phyloP scores from a whole-genome alignment of 1,284 basidiomycete species.

The Takashimella koratensis region DNA sequence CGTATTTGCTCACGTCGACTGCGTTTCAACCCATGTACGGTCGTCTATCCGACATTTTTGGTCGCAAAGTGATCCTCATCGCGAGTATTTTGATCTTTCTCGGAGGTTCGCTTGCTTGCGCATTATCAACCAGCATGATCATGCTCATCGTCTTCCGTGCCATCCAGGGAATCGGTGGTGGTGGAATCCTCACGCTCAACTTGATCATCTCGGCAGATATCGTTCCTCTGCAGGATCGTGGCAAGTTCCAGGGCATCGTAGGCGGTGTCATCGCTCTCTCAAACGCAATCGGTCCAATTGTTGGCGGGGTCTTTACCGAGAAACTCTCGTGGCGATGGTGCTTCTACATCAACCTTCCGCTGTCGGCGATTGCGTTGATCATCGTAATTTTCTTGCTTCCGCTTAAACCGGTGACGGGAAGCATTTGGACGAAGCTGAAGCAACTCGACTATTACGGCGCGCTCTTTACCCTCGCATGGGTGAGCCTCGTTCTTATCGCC shows the following conservation, averaged over 20 bases:
- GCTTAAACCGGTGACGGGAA: slow-evolving; percentile 61
- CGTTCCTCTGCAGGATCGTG: slow-evolving; percentile 47
- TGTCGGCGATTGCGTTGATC: slow-evolving; percentile 56
- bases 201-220: slow-evolving; percentile 47
- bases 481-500: slow-evolving; percentile 62
- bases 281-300: slow-evolving; percentile 45
- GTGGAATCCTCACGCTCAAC: slow-evolving; percentile 42
- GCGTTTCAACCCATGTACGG: slow-evolving; percentile 63
- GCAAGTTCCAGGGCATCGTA: slow-evolving; percentile 49
- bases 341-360: slow-evolving; percentile 62
- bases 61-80: slow-evolving; percentile 63
- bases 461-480: slow-evolving; percentile 59
- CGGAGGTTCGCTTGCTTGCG: slow-evolving; percentile 55
- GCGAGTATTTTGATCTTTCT: slow-evolving; percentile 61
- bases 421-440: slow-evolving; percentile 60
- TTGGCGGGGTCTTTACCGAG: slow-evolving; percentile 47
- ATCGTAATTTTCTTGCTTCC: slow-evolving; percentile 63
- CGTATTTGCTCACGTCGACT: slow-evolving; percentile 40
- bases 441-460: slow-evolving; percentile 65
- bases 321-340: slow-evolving; percentile 55
- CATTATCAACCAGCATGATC: slow-evolving; percentile 61
- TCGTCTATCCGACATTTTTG: slow-evolving; percentile 70
- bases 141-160: slow-evolving; percentile 68
- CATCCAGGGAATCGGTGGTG: slow-evolving; percentile 41
- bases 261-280: slow-evolving; percentile 41